Evolutionary conservation across 148 eudicot genomes (phyloP).

Genomic region (Persicaria tinctoria): DNA sequence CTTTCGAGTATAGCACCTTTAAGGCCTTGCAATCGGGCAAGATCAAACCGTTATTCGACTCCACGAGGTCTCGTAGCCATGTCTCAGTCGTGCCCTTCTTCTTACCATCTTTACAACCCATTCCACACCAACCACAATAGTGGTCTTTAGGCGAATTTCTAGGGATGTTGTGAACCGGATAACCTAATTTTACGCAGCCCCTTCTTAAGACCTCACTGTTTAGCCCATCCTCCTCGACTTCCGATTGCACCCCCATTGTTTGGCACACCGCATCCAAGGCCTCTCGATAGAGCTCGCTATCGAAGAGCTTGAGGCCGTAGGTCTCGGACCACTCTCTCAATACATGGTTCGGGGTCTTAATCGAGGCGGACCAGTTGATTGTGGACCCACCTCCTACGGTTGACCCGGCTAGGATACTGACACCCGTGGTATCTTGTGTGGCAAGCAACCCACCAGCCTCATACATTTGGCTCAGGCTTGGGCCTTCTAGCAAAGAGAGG

Average conservation of each 20-base stretch:
- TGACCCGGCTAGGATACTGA: constrained; percentile 50
- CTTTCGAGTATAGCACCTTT: constrained; percentile 29
- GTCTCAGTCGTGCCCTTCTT: constrained; percentile 64
- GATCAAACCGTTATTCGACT: constrained; percentile 54
- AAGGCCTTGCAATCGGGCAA: constrained; percentile 35
- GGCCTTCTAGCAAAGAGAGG: constrained; percentile 61
- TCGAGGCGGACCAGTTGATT: constrained; percentile 71
- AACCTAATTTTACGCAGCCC: constrained; percentile 61
- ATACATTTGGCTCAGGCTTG: constrained; percentile 51
- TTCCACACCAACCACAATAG: constrained; percentile 75
- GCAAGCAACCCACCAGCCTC: constrained; percentile 44
- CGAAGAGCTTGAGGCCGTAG: constrained; percentile 37
- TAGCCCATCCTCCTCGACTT: constrained; percentile 44
- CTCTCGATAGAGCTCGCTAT: constrained; percentile 31
- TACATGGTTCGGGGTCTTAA: constrained; percentile 52
- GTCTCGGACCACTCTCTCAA: constrained; percentile 41
- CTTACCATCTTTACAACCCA: constrained; percentile 66
- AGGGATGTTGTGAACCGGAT: constrained; percentile 35
- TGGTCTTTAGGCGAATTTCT: constrained; percentile 51
- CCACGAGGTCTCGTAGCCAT: constrained; percentile 59
- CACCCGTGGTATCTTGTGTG: constrained; percentile 33
- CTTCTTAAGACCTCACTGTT: constrained; percentile 43
- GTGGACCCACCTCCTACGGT: constrained; percentile 79
- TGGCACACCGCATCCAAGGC: constrained; percentile 53
- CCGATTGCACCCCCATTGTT: constrained; percentile 57